Percentiles rank a stretch among this genome's conserved stretches.
phyloP scores from a whole-genome alignment of 1,284 basidiomycete species.

The Cutaneotrichosporon daszewskae region DNA sequence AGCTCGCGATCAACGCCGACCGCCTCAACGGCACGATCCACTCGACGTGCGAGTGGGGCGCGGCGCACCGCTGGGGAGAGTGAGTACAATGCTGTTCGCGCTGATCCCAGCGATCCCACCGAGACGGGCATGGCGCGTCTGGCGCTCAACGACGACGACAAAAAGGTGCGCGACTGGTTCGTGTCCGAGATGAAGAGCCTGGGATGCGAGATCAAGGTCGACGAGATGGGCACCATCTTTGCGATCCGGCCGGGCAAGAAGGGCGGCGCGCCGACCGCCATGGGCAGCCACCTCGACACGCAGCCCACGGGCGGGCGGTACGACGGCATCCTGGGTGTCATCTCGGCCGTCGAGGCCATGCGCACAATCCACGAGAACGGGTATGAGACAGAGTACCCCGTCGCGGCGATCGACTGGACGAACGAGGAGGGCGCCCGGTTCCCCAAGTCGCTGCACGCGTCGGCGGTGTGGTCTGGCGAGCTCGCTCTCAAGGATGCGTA shows the following conservation, averaged over 20 bases:
- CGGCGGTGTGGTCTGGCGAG: conserved; percentile 31
- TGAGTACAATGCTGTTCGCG: no score
- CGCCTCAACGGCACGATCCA: conserved; percentile 35
- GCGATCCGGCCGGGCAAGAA: conserved; percentile 23
- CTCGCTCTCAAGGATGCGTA: conserved; percentile 12
- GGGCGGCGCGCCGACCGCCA: conserved; percentile 22
- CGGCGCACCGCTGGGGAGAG: conserved; percentile 15
- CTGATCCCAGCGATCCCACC: conserved; percentile 1
- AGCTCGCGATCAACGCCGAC: conserved; percentile 20
- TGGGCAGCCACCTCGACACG: conserved; percentile 35
- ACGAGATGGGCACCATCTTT: conserved; percentile 42
- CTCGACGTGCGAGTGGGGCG: conserved; percentile 32
- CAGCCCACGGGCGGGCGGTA: conserved; percentile 33
- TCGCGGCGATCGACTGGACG: conserved; percentile 26
- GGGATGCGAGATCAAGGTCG: conserved; percentile 30
- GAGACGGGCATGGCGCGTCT: conserved; percentile 24
- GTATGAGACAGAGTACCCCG: conserved; percentile 18
- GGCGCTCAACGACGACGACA: conserved; percentile 34
- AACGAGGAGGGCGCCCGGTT: conserved; percentile 33
- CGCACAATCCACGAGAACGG: conserved; percentile 10
- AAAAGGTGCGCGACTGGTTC: conserved; percentile 35
- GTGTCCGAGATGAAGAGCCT: conserved; percentile 26
- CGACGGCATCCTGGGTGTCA: conserved; percentile 34
- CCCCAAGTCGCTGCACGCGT: conserved; percentile 29
- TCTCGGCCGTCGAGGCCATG: conserved; percentile 24